Base-by-base conservation (phyloP, 2,329 filamentous ascomycete species). In the Dothidotthia symphoricarpi region DNA sequence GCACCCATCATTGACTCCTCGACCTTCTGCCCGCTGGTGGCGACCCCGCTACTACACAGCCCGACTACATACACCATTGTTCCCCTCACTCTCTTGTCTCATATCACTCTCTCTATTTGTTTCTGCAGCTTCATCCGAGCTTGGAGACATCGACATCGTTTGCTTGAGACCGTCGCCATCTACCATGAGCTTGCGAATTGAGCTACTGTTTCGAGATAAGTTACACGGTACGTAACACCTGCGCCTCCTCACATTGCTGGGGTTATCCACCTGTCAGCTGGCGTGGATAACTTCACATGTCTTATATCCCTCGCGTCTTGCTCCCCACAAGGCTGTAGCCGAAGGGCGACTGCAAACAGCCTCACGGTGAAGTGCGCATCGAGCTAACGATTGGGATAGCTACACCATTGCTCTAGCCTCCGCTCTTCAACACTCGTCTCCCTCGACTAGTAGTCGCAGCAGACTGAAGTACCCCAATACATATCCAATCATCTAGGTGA, bases 131-230 rank as follows among this genome's bases (percentile, higher is more conserved):
- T 15, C 19, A 34, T 14, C 36, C 27, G 16, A 49, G 46, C 31
- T 36, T 36, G 40, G 46, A 36, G 39, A 51, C 42, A 24, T 16
- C 28, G 29, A 27, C 31, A 24, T 24, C 29, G 28, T 42, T n/a
- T 41, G 28, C 36, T 26, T 8, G 39, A 36, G 39, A 27, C 31
- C 36, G 39, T 36, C 39, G 24, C 45, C 31, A 50, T 55, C 33
- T 53, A 64, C 39, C 49, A 64, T 64, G 61, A 49, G 53, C 47
- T 41, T 49, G 52, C 53, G 46, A 56, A 28, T 52, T 35, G 55
- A 57, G 54, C 47, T 41, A 57, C 48, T 59, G 47, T 50, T 55
- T 51, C 49, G 47, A 52, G 44, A 54, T 45, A 46, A 53, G 47
- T 47, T 47, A 49, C 45, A 53, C 44, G 46, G 58, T 61, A 58